phyloP scores from a whole-genome alignment of 2,329 filamentous ascomycete genomes.

The Pestalotiopsis sp. region DNA sequence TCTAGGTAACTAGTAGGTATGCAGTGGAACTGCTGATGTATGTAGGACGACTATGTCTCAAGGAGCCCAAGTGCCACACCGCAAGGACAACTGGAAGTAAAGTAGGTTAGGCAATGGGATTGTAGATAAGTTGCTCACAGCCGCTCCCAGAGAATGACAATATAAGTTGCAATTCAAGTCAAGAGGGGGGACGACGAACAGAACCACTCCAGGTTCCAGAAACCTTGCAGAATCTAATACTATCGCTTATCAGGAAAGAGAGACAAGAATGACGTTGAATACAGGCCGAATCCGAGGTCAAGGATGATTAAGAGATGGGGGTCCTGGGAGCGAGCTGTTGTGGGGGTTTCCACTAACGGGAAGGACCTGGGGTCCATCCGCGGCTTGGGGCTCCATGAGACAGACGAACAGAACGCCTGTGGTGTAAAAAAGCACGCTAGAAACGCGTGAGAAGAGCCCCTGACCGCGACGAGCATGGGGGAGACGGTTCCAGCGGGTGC shows the following conservation, averaged over 20 bases:
- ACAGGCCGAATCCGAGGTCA: neutral
- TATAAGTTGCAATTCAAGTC: neutral
- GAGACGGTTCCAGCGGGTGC: neutral
- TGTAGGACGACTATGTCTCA: neutral
- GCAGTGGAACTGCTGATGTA: too few species aligned
- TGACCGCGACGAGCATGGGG: neutral
- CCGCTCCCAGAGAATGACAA: neutral
- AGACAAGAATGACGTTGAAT: neutral
- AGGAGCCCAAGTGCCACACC: neutral
- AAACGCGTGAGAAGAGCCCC: conserved; percentile 7
- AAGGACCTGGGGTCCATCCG: neutral
- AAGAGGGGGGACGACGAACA: neutral
- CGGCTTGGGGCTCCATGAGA: neutral
- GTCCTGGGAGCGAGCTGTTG: neutral
- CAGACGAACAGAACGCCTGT: neutral
- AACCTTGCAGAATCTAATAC: neutral
- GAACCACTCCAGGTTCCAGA: neutral
- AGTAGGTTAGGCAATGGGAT: neutral
- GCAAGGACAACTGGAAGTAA: neutral
- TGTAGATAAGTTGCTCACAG: neutral
- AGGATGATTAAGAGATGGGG: neutral
- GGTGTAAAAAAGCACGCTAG: neutral
- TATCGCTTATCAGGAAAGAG: neutral
- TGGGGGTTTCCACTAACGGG: neutral
- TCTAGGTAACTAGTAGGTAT: too few species aligned